These are phyloP conservation scores for Psilocybe tampanensis DNA, from an alignment of 768 basidiomycete species.

Conservation along the genomic window DNA sequence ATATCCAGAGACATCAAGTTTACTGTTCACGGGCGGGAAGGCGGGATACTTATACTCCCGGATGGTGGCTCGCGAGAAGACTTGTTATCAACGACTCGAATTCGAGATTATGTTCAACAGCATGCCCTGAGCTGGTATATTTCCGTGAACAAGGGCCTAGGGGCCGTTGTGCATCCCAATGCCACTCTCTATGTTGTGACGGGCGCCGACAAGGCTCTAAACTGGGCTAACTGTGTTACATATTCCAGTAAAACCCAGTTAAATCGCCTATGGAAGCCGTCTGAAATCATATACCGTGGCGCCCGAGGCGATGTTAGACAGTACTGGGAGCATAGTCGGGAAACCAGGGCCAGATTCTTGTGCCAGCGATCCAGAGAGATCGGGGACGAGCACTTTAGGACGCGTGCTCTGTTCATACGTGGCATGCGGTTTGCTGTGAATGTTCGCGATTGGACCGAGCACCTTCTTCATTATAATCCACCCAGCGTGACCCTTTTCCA, in stretches of 20 bases:
- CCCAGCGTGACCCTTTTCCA: background rate
- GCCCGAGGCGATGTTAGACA: background rate
- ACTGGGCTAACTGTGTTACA: background rate
- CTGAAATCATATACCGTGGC: background rate
- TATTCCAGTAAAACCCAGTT: no score
- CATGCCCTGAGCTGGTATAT: constrained; percentile 16
- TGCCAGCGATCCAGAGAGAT: background rate
- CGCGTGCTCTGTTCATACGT: background rate
- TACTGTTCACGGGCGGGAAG: constrained; percentile 7
- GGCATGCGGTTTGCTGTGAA: constrained; percentile 4
- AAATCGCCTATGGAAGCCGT: background rate
- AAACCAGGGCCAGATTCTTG: background rate
- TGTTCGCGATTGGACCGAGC: background rate
- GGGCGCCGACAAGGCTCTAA: constrained; percentile 7
- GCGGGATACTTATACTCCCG: constrained; percentile 10
- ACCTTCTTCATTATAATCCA: background rate
- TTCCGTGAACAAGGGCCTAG: background rate
- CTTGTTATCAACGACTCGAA: background rate
- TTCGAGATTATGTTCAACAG: constrained; percentile 6
- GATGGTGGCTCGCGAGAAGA: constrained; percentile 17
- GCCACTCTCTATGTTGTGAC: constrained; percentile 11
- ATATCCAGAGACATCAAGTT: constrained; percentile 4
- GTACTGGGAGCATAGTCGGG: background rate
- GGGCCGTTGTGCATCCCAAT: background rate
- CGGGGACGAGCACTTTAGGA: background rate